phyloP scores from a whole-genome alignment of 75 land plant species.

The Adiantum capillusveneris region DNA sequence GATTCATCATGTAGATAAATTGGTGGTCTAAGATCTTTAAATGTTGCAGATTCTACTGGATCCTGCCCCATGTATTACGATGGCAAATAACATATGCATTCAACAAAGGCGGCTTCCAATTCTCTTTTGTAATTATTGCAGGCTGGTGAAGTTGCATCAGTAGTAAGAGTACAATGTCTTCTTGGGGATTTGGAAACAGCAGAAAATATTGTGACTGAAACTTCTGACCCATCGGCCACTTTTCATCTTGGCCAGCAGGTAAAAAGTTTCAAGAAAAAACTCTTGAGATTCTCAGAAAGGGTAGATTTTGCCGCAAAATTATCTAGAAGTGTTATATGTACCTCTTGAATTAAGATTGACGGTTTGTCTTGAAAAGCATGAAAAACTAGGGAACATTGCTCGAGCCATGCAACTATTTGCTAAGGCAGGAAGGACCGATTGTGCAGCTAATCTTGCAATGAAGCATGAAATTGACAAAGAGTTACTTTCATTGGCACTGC shows the following conservation, averaged over 20 bases:
- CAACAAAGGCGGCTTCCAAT: no score
- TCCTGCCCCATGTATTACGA: no score
- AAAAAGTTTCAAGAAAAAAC: background rate
- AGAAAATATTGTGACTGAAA: slow-evolving; percentile 11
- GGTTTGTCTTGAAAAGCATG: slow-evolving; percentile 13
- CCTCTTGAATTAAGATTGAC: no score
- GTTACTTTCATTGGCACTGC: slow-evolving; percentile 27
- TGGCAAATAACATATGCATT: no score
- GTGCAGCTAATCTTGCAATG: slow-evolving; percentile 37
- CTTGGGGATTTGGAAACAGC: slow-evolving; percentile 24
- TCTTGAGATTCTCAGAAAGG: no score
- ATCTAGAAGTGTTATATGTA: no score
- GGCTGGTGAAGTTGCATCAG: slow-evolving; percentile 31
- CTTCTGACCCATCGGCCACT: slow-evolving; percentile 25
- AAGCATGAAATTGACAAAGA: slow-evolving; percentile 32
- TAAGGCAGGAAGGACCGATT: slow-evolving; percentile 23
- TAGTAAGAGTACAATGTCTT: slow-evolving; percentile 24
- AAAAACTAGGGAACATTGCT: slow-evolving; percentile 29
- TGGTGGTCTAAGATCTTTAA: no score
- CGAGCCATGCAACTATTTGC: slow-evolving; percentile 26
- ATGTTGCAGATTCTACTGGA: no score
- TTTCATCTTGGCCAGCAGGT: slow-evolving; percentile 34
- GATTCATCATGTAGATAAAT: no score
- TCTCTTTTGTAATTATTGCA: slow-evolving; percentile 2
- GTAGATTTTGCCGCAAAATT: no score